Conservation (phyloP, 1,139 yeast genomes). For the Lodderomyces theae region DNA sequence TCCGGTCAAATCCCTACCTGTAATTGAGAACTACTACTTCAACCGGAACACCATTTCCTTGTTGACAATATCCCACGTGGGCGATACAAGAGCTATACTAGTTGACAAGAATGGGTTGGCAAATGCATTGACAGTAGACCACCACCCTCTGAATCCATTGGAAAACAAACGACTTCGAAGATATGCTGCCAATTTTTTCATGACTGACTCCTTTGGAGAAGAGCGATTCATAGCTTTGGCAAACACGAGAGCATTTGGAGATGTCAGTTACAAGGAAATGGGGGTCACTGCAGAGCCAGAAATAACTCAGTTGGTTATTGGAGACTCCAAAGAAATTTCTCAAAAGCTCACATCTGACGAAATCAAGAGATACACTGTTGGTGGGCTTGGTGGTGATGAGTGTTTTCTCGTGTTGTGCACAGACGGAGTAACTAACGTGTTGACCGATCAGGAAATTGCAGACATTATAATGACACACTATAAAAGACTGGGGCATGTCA, state of each 20-base stretch:
- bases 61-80: slow-evolving; percentile 85
- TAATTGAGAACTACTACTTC: slow-evolving; percentile 58
- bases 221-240: slow-evolving; percentile 82
- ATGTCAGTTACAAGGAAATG: slow-evolving; percentile 68
- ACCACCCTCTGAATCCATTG: slow-evolving; percentile 81
- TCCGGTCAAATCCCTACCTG: slow-evolving; percentile 26
- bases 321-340: slow-evolving; percentile 42
- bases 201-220: slow-evolving; percentile 93
- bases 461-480: slow-evolving; percentile 78
- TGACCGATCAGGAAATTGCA: slow-evolving; percentile 87
- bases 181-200: slow-evolving; percentile 69
- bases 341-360: slow-evolving; percentile 37
- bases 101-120: slow-evolving; percentile 78
- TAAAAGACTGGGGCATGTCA: slow-evolving; percentile 60
- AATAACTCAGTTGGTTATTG: slow-evolving; percentile 61
- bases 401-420: slow-evolving; percentile 73
- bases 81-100: slow-evolving; percentile 86
- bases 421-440: slow-evolving; percentile 81
- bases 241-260: slow-evolving; percentile 94
- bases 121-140: slow-evolving; percentile 72
- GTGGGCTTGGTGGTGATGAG: slow-evolving; percentile 73
- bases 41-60: slow-evolving; percentile 66
- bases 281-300: slow-evolving; percentile 96
- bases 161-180: slow-evolving; percentile 72
- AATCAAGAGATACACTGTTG: slow-evolving; percentile 40